Evolutionary conservation across 2,329 filamentous ascomycete genomes (phyloP), one percentile per base, ranked within the genome.

Genomic region (Tolypocladium ophioglossoides): DNA sequence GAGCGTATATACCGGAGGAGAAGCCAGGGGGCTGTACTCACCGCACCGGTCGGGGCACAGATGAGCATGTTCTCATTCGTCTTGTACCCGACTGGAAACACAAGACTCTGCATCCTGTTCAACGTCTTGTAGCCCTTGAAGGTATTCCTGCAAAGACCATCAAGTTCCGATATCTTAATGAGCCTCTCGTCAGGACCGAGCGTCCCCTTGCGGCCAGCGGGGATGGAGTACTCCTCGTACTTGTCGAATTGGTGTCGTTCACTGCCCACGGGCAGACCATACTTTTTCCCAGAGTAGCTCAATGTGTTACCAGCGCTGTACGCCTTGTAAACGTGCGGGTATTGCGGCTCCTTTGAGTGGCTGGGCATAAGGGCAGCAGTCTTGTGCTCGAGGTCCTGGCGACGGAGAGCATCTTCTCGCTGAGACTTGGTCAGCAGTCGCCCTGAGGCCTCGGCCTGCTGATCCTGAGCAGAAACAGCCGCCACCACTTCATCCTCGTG

Each of bases 1-100:
- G 11, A 48, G 39, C 34, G 3, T 6, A n/a, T 34, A 24, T 11
- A 24, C 12, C 3, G 6, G 16, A 18, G 35, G n/a, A 12, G 18
- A 2, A 39, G 2, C 18, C 7, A 27, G 8, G 7, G 22, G 4
- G 14, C 24, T 24, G 18, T n/a, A 76, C 81, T 72, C 69, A 81
- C 79, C 57, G 91, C 91, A 82, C 94, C 94, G 53, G 94, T 99
- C 5, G 94, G 94, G 24, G 94, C 94, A 70, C 94, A 99, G 56
- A 99, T 95, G 52, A 99, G 82, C 92, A 99, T 96, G 62, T 99
- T 99, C 72, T 99, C 94, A 65, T 85, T 96, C 2, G 90, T 96
- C 68, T 86, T 89, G 72, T 99, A 97, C 0, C 91, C 94, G 6
- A 99, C 89, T 1, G 91, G 91, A 64, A 96, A 96, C 0, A 97